Conservation (phyloP, 768 basidiomycete genomes). For the Leccinum fibrillosum region DNA sequence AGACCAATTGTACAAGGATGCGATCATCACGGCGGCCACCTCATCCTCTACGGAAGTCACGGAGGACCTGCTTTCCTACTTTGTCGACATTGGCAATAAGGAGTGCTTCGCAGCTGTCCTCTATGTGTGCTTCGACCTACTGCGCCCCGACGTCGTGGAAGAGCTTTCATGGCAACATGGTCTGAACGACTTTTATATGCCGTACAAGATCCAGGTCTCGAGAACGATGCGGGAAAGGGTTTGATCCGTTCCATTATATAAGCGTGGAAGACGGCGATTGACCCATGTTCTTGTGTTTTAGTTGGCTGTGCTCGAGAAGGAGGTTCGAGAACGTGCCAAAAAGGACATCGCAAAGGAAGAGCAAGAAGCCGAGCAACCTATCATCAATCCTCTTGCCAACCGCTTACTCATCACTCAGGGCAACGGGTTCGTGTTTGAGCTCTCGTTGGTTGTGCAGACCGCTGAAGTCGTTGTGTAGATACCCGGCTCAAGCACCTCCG, state of each 20-base stretch:
- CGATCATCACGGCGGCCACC: slow-evolving; percentile 88
- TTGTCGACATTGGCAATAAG: slow-evolving; percentile 97
- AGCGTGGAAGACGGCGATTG: slow-evolving; percentile 8
- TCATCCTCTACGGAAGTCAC: slow-evolving; percentile 85
- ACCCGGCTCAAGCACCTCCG: slow-evolving; percentile 61
- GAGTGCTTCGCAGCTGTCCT: slow-evolving; percentile 93
- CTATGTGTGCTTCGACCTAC: slow-evolving; percentile 92
- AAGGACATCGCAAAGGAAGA: slow-evolving; percentile 89
- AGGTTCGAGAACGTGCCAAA: slow-evolving; percentile 82
- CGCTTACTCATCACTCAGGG: slow-evolving; percentile 72
- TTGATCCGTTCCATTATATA: slow-evolving; percentile 7
- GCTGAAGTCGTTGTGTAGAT: slow-evolving; percentile 37
- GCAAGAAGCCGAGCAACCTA: slow-evolving; percentile 79
- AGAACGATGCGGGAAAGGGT: slow-evolving; percentile 78
- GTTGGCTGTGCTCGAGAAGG: slow-evolving; percentile 80
- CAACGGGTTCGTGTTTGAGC: slow-evolving; percentile 42
- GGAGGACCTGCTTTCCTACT: slow-evolving; percentile 93
- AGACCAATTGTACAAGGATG: slow-evolving; percentile 96
- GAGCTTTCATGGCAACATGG: slow-evolving; percentile 97
- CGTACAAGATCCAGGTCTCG: slow-evolving; percentile 87
- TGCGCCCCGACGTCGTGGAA: slow-evolving; percentile 88
- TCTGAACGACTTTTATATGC: slow-evolving; percentile 97
- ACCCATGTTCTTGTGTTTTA: slow-evolving; percentile 24
- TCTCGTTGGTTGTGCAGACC: background rate
- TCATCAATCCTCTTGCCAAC: slow-evolving; percentile 72